Evolutionary conservation across 2,329 filamentous ascomycete genomes (phyloP).

Genomic region (Aspergillus niger): DNA sequence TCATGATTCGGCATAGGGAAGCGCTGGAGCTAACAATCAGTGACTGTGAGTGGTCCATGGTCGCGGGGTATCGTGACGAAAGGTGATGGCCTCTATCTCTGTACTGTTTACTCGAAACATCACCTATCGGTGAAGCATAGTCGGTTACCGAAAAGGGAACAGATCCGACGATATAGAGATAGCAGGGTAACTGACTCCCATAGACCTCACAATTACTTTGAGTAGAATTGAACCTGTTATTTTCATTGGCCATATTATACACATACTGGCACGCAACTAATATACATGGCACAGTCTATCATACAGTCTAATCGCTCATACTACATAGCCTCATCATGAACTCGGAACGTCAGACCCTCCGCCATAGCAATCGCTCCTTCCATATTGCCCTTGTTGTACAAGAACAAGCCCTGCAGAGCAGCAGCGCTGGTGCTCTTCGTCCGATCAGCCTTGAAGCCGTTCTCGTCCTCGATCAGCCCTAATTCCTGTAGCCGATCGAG

Average conservation of each 20-base stretch:
- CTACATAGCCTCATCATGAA: constrained; percentile 33
- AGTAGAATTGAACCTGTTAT: too few species aligned
- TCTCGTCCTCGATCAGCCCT: constrained; percentile 65
- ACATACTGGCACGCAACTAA: constrained; percentile 8
- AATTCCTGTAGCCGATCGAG: constrained; percentile 68
- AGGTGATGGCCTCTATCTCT: background rate
- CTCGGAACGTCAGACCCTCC: constrained; percentile 47
- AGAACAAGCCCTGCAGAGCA: constrained; percentile 87
- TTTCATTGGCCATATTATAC: background rate
- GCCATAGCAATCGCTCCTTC: constrained; percentile 82
- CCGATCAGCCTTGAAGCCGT: constrained; percentile 49
- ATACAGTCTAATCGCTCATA: constrained; percentile 19
- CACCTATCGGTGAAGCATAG: background rate
- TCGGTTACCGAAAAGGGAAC: background rate
- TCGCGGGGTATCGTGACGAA: background rate
- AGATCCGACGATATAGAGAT: background rate
- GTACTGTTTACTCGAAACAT: background rate
- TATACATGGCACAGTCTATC: constrained; percentile 24
- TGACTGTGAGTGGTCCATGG: background rate
- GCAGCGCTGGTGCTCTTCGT: constrained; percentile 74
- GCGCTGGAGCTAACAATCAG: background rate
- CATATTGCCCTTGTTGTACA: constrained; percentile 92
- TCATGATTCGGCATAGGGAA: background rate
- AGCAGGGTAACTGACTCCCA: background rate
- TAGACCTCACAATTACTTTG: background rate